Conservation (phyloP, 75 land plant species). For the Picea glauca region DNA sequence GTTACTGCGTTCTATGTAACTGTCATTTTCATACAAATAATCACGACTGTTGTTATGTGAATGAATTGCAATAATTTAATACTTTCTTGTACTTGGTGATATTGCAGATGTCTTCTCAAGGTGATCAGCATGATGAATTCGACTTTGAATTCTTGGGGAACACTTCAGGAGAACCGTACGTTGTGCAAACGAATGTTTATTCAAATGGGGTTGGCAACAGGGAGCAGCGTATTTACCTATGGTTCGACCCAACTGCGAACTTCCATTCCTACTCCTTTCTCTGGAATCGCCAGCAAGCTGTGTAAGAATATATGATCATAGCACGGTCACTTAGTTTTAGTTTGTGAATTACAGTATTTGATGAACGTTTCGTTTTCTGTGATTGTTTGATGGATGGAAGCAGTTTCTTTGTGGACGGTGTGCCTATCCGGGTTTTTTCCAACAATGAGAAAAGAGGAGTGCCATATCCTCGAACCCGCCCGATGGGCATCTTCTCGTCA, state of each 20-base stretch:
- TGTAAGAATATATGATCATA: slow-evolving; percentile 9
- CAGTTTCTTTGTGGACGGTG: slow-evolving; percentile 50
- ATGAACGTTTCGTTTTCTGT: background rate
- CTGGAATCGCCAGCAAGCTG: slow-evolving; percentile 29
- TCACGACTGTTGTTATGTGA: background rate
- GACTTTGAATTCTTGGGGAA: slow-evolving; percentile 48
- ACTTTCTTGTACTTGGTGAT: background rate
- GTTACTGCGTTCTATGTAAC: slow-evolving; percentile 49
- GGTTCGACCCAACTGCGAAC: slow-evolving; percentile 39
- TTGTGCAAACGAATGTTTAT: slow-evolving; percentile 40
- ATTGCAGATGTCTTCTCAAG: slow-evolving; percentile 40
- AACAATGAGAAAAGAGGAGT: slow-evolving; percentile 24
- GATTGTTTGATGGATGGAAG: background rate
- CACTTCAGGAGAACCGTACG: slow-evolving; percentile 42
- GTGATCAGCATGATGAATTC: slow-evolving; percentile 31
- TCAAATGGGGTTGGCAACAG: slow-evolving; percentile 33
- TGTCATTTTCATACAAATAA: background rate
- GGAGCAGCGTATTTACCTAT: slow-evolving; percentile 35
- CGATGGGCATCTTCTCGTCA: slow-evolving; percentile 45
- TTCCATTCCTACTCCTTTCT: slow-evolving; percentile 38
- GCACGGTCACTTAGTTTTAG: too few species aligned
- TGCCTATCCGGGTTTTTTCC: slow-evolving; percentile 39
- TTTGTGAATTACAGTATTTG: background rate
- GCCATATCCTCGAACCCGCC: slow-evolving; percentile 31
- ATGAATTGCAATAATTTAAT: background rate